A percentile compares a stretch with the other conserved stretches of the same genome.
Conservation (phyloP, 306 rosid species). For the Cicer judaicum region DNA sequence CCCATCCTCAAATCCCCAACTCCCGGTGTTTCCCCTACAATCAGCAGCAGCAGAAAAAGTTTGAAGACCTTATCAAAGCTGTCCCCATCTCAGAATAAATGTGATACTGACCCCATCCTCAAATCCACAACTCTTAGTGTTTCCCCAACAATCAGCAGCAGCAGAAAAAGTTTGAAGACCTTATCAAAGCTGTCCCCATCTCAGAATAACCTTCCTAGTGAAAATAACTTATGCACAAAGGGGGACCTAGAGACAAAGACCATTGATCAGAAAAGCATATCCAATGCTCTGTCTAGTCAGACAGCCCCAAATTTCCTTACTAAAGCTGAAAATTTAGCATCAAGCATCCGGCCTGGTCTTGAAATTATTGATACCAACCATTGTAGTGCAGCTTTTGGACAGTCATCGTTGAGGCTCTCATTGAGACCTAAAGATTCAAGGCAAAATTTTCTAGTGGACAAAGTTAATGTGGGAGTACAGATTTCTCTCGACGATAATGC, state of each 20-base stretch:
- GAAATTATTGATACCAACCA: conserved; percentile 65
- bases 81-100: conserved; percentile 68
- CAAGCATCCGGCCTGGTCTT: conserved; percentile 79
- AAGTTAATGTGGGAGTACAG: conserved; percentile 78
- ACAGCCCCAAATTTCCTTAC: conserved; percentile 49
- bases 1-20: conserved; percentile 66
- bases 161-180: conserved; percentile 93
- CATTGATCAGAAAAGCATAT: conserved; percentile 43
- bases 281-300: conserved; percentile 52
- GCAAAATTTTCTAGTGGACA: conserved; percentile 52
- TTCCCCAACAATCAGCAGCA: conserved; percentile 70
- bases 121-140: conserved; percentile 73
- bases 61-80: conserved; percentile 73
- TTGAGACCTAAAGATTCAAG: conserved; percentile 60
- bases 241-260: conserved; percentile 44
- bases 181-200: conserved; percentile 74
- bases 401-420: conserved; percentile 64
- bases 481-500: conserved; percentile 46
- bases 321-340: conserved; percentile 71
- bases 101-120: conserved; percentile 47
- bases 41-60: conserved; percentile 85
- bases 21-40: conserved; percentile 73
- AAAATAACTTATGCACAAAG: conserved; percentile 46
- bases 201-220: conserved; percentile 53
- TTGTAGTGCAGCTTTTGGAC: conserved; percentile 59